A percentile compares a stretch with the other conserved stretches of the same genome.
These are phyloP conservation scores for Yamadazyma friedrichii DNA, from an alignment of 1,139 yeast genomes.

Conservation along the genomic window DNA sequence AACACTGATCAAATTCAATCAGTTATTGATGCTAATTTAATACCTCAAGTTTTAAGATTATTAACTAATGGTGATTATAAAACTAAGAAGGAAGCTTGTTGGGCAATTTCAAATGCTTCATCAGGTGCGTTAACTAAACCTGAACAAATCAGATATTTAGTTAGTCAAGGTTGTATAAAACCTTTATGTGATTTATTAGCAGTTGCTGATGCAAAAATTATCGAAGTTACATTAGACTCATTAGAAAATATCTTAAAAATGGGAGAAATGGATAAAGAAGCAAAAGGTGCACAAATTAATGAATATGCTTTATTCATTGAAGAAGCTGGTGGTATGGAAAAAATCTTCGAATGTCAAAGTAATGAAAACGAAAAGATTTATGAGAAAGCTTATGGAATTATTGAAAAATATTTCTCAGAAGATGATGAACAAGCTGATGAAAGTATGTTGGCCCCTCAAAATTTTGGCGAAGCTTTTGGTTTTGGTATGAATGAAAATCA, in stretches of 20 bases:
- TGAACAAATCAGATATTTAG: constrained; percentile 89
- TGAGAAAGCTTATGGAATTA: constrained; percentile 84
- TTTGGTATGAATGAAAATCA: constrained; percentile 65
- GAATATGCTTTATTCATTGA: constrained; percentile 90
- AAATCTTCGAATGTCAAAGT: constrained; percentile 89
- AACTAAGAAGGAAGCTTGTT: constrained; percentile 97
- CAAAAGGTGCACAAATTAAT: constrained; percentile 65
- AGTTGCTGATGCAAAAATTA: constrained; percentile 86
- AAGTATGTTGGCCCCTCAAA: constrained; percentile 78
- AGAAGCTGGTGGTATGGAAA: constrained; percentile 98
- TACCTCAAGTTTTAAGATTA: constrained; percentile 88
- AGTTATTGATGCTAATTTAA: constrained; percentile 88
- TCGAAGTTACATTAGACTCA: constrained; percentile 94
- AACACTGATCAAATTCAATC: constrained; percentile 94
- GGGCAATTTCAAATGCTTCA: constrained; percentile 98
- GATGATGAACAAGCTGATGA: constrained; percentile 77
- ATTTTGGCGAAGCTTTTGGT: constrained; percentile 81
- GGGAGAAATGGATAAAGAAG: constrained; percentile 90
- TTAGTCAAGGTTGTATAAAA: constrained; percentile 93
- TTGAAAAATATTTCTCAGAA: constrained; percentile 86
- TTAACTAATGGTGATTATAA: constrained; percentile 85
- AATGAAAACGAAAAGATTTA: constrained; percentile 91
- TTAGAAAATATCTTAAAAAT: constrained; percentile 89
- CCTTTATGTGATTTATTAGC: constrained; percentile 91
- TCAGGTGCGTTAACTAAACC: constrained; percentile 93